Conservation (phyloP, 1,139 yeast genomes). For the Saccharomyces hybrid region DNA sequence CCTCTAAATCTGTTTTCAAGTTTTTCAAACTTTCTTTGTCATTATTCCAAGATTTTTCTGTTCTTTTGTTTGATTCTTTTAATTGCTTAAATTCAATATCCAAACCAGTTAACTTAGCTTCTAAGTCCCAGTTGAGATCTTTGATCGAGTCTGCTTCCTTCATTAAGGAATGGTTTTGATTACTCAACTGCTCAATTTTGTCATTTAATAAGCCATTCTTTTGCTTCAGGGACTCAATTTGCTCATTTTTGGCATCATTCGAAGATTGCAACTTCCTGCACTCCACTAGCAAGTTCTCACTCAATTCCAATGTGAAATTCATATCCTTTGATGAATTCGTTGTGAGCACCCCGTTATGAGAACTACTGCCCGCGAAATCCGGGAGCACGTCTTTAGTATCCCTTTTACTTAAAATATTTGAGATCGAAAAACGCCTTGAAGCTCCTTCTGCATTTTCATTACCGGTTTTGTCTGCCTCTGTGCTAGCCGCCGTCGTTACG, state of each 20-base stretch:
- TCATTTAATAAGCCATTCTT: constrained; percentile 32
- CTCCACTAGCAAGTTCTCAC: constrained; percentile 70
- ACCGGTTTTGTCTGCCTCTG: constrained; percentile 6
- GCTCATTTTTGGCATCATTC: constrained; percentile 45
- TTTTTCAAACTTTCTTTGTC: constrained; percentile 26
- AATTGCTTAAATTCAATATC: constrained; percentile 13
- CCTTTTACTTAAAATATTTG: constrained; percentile 27
- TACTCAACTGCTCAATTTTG: neutral
- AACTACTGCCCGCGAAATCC: constrained; percentile 22
- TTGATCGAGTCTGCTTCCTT: neutral
- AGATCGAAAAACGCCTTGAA: constrained; percentile 20
- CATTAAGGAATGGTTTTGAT: neutral
- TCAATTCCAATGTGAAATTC: constrained; percentile 73
- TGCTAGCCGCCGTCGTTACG: neutral
- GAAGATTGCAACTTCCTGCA: constrained; percentile 73
- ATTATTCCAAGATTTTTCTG: constrained; percentile 25
- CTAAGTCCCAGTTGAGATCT: constrained; percentile 5
- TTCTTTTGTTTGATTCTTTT: constrained; percentile 30
- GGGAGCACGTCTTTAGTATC: constrained; percentile 31
- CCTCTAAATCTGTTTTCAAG: constrained; percentile 44
- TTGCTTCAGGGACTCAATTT: constrained; percentile 38
- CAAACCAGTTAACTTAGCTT: constrained; percentile 1
- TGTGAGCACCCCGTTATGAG: constrained; percentile 18
- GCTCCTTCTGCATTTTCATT: constrained; percentile 8
- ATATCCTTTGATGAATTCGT: constrained; percentile 38